Conservation (phyloP, 257 asterid genomes). For the Linderniella brevidens region DNA sequence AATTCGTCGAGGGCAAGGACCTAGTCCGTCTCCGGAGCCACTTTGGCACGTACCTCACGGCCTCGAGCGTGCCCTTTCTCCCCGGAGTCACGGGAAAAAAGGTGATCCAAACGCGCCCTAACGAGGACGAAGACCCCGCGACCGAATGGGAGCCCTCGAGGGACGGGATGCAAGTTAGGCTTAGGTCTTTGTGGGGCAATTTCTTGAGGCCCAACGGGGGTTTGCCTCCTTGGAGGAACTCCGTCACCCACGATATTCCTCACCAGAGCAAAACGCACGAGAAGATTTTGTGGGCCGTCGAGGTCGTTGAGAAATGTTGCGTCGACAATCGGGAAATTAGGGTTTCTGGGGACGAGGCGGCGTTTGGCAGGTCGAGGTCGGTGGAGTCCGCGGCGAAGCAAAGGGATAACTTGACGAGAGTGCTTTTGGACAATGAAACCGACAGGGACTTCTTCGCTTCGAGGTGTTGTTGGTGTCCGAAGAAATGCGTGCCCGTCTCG, state of each 20-base stretch:
- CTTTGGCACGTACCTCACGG: conserved; percentile 50
- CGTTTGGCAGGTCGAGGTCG: too few relatives aligned
- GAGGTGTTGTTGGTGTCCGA: too few relatives aligned
- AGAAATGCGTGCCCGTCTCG: too few relatives aligned
- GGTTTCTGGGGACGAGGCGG: too few relatives aligned
- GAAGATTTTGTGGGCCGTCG: conserved; percentile 75
- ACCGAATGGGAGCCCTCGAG: conserved; percentile 68
- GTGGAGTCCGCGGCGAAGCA: too few relatives aligned
- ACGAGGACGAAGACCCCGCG: conserved; percentile 17
- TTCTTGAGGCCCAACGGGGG: conserved; percentile 80
- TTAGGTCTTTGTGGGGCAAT: conserved; percentile 42
- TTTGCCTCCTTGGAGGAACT: conserved; percentile 89
- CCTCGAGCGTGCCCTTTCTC: conserved; percentile 40
- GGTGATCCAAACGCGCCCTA: conserved; percentile 35
- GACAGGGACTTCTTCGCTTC: too few relatives aligned
- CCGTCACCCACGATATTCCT: conserved; percentile 89
- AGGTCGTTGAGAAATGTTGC: conserved; percentile 34
- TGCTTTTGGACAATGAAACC: too few relatives aligned
- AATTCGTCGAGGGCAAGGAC: conserved; percentile 35
- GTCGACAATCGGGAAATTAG: too few relatives aligned
- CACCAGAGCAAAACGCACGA: conserved; percentile 69
- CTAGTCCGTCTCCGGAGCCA: conserved; percentile 58
- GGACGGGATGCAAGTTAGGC: conserved; percentile 71
- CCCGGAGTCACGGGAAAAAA: conserved; percentile 75
- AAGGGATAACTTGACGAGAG: too few relatives aligned